Base-by-base conservation (phyloP, 192 early-diverging fungal genomes). In the Jimgerdemannia lactiflua region DNA sequence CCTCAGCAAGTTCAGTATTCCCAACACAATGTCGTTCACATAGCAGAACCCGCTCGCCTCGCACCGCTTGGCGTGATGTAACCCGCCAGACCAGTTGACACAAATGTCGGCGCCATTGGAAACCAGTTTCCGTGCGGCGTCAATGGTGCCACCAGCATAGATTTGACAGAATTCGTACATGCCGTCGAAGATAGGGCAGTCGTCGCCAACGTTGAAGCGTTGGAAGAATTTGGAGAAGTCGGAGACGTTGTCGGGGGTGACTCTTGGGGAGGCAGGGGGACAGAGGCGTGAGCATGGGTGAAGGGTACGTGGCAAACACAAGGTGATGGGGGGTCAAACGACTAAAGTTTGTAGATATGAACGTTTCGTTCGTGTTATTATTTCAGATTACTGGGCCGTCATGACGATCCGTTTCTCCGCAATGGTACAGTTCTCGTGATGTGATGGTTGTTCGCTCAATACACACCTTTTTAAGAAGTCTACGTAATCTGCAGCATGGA, bases 11-110 rank as follows among this genome's bases (percentile, higher is more conserved):
- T 93, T 92, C 59, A 98, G 89, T 43, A 95, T 98, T 4, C 93
- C 96, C 3, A 99, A 84, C 3, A 98, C 96, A 77, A 98, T 96
- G 76, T 99, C 98, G 78, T 99, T 99, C 11, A 99, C 94, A 79
- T 97, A 99, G 79, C 98, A 99, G 79, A 99, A 99, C 4, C 98
- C 98, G 64, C 93, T 90, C 2, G 98, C 98, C 71, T 95, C 94
- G 70, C 77, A 81, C 43, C 93, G 90, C 71, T 94, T 93, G 20
- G 93, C 94, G 75, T 99, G 98, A 85, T 99, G 96, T 40, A 98
- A 86, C 11, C 98, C 98, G 75, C 98, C 98, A 29, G 94, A 95
- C 98, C 98, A 99, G 82, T 99, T 97, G 49, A 99, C 92, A 18
- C 94, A 94, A 72, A 99, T 98, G 71, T 99, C 97, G 4, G 93